Evolutionary conservation across 768 basidiomycete genomes (phyloP).

Genomic region (Coprinellus aureogranulatus): DNA sequence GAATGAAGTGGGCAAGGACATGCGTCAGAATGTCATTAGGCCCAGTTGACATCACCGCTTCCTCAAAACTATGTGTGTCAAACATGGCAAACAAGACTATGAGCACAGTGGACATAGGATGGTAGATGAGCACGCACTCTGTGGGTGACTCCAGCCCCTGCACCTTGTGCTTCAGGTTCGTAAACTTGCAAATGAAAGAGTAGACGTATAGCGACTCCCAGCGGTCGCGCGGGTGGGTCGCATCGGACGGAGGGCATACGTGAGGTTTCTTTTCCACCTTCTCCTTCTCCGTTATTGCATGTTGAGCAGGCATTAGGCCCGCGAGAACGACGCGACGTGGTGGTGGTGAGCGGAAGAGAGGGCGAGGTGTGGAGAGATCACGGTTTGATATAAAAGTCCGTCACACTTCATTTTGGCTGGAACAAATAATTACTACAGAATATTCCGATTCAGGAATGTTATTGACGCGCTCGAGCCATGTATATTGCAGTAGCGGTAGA

Average conservation of each 20-base stretch:
- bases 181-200: constrained; percentile 82
- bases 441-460: constrained; percentile 15
- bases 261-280: constrained; percentile 40
- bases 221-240: constrained; percentile 73
- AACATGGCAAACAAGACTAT: constrained; percentile 8
- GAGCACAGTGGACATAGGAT: constrained; percentile 13
- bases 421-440: constrained; percentile 55
- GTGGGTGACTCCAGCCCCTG: constrained; percentile 78
- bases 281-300: constrained; percentile 21
- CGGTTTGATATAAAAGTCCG: constrained; percentile 30
- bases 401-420: constrained; percentile 38
- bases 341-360: constrained; percentile 26
- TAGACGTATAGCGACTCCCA: constrained; percentile 89
- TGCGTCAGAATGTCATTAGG: constrained; percentile 71
- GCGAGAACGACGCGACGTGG: constrained; percentile 34
- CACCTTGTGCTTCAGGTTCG: constrained; percentile 67
- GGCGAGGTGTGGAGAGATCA: constrained; percentile 28
- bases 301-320: constrained; percentile 25
- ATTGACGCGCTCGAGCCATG: constrained; percentile 3
- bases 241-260: constrained; percentile 58
- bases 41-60: constrained; percentile 69
- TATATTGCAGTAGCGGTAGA: too few species aligned
- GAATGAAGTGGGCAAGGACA: constrained; percentile 72
- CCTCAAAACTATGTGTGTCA: constrained; percentile 63
- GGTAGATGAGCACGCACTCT: constrained; percentile 60